Evolutionary conservation across 805 yeast genomes (phyloP).

Genomic region (Vanderwaltozyma yarrowii): DNA sequence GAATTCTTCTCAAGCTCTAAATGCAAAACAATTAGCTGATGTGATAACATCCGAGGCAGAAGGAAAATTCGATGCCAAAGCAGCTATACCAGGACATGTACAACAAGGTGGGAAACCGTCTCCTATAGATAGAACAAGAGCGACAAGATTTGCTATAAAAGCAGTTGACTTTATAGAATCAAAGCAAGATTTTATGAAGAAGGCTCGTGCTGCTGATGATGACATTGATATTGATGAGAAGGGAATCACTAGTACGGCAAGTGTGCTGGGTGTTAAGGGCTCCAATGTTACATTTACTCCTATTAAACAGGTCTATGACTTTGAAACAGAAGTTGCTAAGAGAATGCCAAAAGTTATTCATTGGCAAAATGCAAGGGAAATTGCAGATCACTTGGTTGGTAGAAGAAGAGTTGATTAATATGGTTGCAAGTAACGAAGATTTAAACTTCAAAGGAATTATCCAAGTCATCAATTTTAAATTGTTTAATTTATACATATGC

Average conservation of each 20-base stretch:
- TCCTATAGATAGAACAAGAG: slow-evolving; percentile 66
- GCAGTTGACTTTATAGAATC: slow-evolving; percentile 59
- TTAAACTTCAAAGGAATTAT: no score
- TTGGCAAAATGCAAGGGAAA: slow-evolving; percentile 67
- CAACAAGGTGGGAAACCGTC: slow-evolving; percentile 78
- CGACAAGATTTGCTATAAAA: slow-evolving; percentile 58
- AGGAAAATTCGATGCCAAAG: slow-evolving; percentile 61
- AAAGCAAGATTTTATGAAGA: slow-evolving; percentile 17
- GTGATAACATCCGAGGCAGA: slow-evolving; percentile 50
- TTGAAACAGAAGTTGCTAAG: slow-evolving; percentile 68
- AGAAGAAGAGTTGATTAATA: slow-evolving; percentile 32
- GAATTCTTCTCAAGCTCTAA: slow-evolving; percentile 58
- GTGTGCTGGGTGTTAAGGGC: slow-evolving; percentile 73
- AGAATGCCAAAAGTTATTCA: slow-evolving; percentile 85
- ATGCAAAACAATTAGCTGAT: slow-evolving; percentile 57
- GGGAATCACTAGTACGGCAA: slow-evolving; percentile 44
- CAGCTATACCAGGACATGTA: slow-evolving; percentile 80
- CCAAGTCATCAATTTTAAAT: no score
- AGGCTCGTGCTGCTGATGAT: slow-evolving; percentile 25
- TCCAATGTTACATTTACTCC: slow-evolving; percentile 67
- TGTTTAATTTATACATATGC: no score
- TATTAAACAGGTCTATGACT: slow-evolving; percentile 68
- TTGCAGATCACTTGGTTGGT: slow-evolving; percentile 78
- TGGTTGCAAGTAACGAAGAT: no score
- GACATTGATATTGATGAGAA: slow-evolving; percentile 22